phyloP scores from a whole-genome alignment of 495 filamentous ascomycete genomes.

The Penicillium herquei region DNA sequence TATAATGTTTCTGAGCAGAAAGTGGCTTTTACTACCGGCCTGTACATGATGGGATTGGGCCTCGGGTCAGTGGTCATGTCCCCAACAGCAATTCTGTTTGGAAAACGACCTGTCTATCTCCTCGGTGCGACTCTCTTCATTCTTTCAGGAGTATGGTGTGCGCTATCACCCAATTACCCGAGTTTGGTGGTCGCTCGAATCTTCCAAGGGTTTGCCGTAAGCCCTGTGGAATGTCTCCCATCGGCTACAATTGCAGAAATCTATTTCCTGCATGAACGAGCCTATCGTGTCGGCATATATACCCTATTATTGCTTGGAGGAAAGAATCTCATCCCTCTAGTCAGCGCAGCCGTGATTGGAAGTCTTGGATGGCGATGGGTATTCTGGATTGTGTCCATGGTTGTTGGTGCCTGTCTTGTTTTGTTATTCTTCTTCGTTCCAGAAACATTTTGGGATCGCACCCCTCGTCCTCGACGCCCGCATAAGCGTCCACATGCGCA shows the following conservation, averaged over 20 bases:
- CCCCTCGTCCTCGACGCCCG: slow-evolving; percentile 60
- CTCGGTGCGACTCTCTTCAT: slow-evolving; percentile 74
- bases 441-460: slow-evolving; percentile 95
- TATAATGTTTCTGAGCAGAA: slow-evolving; percentile 69
- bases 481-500: slow-evolving; percentile 34
- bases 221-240: slow-evolving; percentile 90
- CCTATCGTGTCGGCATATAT: slow-evolving; percentile 94
- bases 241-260: slow-evolving; percentile 96
- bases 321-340: slow-evolving; percentile 88
- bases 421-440: slow-evolving; percentile 89
- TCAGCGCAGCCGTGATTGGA: slow-evolving; percentile 83
- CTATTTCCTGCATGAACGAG: slow-evolving; percentile 92
- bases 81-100: slow-evolving; percentile 87
- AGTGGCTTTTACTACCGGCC: slow-evolving; percentile 86
- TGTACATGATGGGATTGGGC: slow-evolving; percentile 95
- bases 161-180: slow-evolving; percentile 71
- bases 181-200: slow-evolving; percentile 82
- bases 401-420: slow-evolving; percentile 71
- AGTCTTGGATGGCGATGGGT: slow-evolving; percentile 82
- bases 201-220: slow-evolving; percentile 83
- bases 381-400: slow-evolving; percentile 78
- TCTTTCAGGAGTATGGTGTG: slow-evolving; percentile 81
- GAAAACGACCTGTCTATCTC: slow-evolving; percentile 91
- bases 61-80: slow-evolving; percentile 80
- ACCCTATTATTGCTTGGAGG: slow-evolving; percentile 85